These are phyloP conservation scores for Hymenoscyphus occultus DNA, from an alignment of 2,329 filamentous ascomycete species.

Conservation along the genomic window DNA sequence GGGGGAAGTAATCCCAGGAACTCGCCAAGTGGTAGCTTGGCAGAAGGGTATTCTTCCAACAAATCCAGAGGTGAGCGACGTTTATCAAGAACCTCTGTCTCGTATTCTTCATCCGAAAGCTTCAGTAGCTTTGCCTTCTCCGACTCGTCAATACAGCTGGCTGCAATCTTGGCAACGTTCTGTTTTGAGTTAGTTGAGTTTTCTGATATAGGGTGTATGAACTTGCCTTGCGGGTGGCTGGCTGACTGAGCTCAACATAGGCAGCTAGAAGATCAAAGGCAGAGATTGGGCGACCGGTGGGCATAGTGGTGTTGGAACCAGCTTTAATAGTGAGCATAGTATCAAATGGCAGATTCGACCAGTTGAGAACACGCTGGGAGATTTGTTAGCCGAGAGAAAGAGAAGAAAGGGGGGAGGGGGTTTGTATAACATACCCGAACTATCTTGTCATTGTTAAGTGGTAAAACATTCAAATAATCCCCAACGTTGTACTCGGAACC, in stretches of 20 bases:
- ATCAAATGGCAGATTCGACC: constrained; percentile 58
- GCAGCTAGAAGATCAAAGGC: constrained; percentile 52
- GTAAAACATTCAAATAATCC: constrained; percentile 25
- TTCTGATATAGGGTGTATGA: too few species aligned
- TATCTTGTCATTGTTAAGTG: constrained; percentile 18
- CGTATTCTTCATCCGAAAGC: constrained; percentile 36
- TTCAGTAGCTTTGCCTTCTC: constrained; percentile 42
- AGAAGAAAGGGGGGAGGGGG: neutral
- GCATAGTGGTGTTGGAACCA: constrained; percentile 41
- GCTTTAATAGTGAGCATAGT: constrained; percentile 49
- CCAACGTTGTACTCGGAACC: constrained; percentile 23
- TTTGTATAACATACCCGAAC: constrained; percentile 8
- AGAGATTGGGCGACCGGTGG: constrained; percentile 47
- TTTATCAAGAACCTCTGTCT: constrained; percentile 41
- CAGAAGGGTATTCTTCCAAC: constrained; percentile 58
- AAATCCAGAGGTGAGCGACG: constrained; percentile 66
- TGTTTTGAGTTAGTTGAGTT: neutral
- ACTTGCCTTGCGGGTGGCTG: constrained; percentile 49
- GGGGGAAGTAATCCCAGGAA: constrained; percentile 73
- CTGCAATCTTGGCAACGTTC: constrained; percentile 48
- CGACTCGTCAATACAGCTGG: constrained; percentile 44
- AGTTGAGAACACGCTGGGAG: constrained; percentile 48
- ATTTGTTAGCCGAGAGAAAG: neutral
- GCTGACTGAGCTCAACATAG: constrained; percentile 58
- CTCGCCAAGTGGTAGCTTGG: constrained; percentile 60